Conservation (phyloP, 495 filamentous ascomycete genomes). For the Astrocystis sublimbata region DNA sequence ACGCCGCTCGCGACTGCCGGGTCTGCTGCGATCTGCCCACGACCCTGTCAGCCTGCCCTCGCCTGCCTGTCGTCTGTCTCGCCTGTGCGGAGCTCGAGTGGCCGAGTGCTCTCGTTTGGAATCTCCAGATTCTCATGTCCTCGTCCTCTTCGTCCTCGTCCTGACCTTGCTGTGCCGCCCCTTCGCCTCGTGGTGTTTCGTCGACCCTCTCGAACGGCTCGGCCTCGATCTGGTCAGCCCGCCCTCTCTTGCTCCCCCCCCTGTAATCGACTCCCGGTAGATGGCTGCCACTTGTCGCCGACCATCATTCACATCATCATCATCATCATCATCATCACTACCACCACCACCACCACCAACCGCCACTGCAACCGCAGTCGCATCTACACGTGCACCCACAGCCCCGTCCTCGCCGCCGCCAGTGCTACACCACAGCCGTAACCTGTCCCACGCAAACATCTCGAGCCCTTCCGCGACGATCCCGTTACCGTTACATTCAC, state of each 20-base stretch:
- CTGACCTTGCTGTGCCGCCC: too few species aligned
- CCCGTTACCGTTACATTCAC: too few species aligned
- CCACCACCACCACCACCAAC: background rate
- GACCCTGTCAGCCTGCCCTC: too few species aligned
- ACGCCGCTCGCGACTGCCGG: background rate
- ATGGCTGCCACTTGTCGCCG: constrained; percentile 16
- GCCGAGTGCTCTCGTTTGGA: too few species aligned
- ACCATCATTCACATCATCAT: background rate
- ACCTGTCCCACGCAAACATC: constrained; percentile 8
- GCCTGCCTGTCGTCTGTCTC: too few species aligned
- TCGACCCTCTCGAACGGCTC: constrained; percentile 10
- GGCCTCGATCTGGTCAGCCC: constrained; percentile 8
- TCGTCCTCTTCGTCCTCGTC: constrained; percentile 6
- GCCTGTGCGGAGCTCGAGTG: too few species aligned
- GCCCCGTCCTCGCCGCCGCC: too few species aligned
- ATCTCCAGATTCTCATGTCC: constrained; percentile 5
- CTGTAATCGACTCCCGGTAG: constrained; percentile 17
- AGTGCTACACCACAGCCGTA: background rate
- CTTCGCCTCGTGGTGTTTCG: too few species aligned
- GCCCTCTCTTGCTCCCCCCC: constrained; percentile 3
- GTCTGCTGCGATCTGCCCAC: constrained; percentile 7
- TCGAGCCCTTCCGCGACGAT: background rate
- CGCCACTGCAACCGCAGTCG: background rate
- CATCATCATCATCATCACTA: too few species aligned
- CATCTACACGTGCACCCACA: too few species aligned